Evolutionary conservation across 2,329 filamentous ascomycete species (phyloP).

Genomic region (Fusarium duplospermum): DNA sequence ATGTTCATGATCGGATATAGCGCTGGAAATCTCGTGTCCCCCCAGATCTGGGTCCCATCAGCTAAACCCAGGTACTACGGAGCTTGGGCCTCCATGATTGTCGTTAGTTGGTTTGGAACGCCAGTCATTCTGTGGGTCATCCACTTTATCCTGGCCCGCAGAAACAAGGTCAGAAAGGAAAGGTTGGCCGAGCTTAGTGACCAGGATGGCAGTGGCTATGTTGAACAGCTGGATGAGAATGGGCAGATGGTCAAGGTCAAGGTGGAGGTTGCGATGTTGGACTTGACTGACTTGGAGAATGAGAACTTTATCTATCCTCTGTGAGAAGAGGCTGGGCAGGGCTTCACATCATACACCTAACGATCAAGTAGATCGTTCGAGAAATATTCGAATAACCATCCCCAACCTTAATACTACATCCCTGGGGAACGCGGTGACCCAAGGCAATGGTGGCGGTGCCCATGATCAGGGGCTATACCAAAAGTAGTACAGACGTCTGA

Average conservation of each 20-base stretch:
- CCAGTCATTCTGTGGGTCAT: constrained; percentile 50
- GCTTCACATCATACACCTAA: neutral
- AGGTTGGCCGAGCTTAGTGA: constrained; percentile 35
- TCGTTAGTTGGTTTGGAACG: constrained; percentile 50
- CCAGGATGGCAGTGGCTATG: constrained; percentile 38
- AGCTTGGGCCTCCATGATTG: constrained; percentile 41
- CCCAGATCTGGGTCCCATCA: constrained; percentile 50
- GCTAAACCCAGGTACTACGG: constrained; percentile 43
- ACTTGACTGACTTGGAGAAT: constrained; percentile 55
- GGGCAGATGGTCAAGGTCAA: constrained; percentile 45
- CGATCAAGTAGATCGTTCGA: neutral
- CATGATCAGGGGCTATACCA: neutral
- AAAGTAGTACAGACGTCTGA: neutral
- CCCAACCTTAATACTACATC: neutral
- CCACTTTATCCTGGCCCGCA: constrained; percentile 43
- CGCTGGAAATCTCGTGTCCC: constrained; percentile 50
- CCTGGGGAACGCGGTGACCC: neutral
- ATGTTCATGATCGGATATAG: constrained; percentile 54
- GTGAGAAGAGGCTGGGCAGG: neutral
- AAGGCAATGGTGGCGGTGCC: neutral
- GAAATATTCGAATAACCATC: neutral
- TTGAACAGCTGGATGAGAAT: constrained; percentile 43
- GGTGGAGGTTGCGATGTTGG: constrained; percentile 51
- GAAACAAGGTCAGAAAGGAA: constrained; percentile 47
- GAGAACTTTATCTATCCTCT: constrained; percentile 51